Conservation (phyloP, 257 asterid genomes). For the Plantago major region DNA sequence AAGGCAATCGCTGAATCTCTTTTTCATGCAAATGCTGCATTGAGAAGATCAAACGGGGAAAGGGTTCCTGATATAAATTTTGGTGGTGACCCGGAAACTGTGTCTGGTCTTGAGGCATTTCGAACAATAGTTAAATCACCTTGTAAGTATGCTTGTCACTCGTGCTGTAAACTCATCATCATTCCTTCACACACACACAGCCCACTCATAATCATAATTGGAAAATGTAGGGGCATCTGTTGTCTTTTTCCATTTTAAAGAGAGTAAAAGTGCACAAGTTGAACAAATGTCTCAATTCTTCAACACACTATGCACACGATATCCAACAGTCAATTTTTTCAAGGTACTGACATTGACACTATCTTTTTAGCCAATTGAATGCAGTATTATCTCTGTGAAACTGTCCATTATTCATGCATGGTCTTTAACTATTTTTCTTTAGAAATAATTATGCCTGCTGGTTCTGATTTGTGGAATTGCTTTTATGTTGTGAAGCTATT, state of each 20-base stretch:
- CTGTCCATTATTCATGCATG: background rate
- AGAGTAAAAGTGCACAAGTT: slow-evolving; percentile 45
- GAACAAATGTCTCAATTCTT: slow-evolving; percentile 58
- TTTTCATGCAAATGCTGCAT: slow-evolving; percentile 68
- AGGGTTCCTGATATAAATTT: slow-evolving; percentile 68
- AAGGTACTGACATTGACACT: slow-evolving; percentile 46
- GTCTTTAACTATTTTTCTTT: background rate
- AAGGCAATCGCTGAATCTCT: slow-evolving; percentile 72
- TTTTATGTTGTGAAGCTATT: too few species aligned
- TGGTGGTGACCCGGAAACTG: slow-evolving; percentile 74
- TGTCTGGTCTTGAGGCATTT: slow-evolving; percentile 67
- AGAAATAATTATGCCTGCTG: too few species aligned
- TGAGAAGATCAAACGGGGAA: slow-evolving; percentile 78
- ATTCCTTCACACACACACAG: background rate
- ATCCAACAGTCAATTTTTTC: slow-evolving; percentile 68
- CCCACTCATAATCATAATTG: slow-evolving; percentile 19
- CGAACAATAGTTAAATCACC: slow-evolving; percentile 72
- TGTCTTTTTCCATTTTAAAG: slow-evolving; percentile 64
- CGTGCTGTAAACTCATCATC: background rate
- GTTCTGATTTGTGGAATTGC: too few species aligned
- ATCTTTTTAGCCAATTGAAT: background rate
- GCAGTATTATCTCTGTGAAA: background rate
- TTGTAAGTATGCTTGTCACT: slow-evolving; percentile 32
- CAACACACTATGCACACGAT: slow-evolving; percentile 59
- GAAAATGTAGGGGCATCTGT: slow-evolving; percentile 67